Conservation (phyloP, 805 yeast genomes). For the Saturnispora ahearnii region DNA sequence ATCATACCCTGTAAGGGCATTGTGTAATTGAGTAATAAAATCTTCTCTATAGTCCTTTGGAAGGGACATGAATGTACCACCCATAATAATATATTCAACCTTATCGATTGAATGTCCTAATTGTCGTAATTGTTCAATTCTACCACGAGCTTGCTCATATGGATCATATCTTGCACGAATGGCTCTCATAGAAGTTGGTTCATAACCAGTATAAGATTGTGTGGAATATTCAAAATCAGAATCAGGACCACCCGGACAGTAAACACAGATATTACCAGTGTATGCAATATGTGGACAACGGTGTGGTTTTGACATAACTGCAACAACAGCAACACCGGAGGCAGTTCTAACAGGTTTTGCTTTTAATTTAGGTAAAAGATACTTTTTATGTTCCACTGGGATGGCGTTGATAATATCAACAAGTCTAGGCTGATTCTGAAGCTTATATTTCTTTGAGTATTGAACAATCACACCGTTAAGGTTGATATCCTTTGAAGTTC, state of each 20-base stretch:
- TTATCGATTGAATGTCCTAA: conserved; percentile 95
- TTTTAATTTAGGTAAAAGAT: conserved; percentile 81
- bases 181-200: conserved; percentile 99
- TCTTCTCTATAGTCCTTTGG: conserved; percentile 84
- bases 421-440: conserved; percentile 85
- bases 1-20: conserved; percentile 88
- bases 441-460: conserved; percentile 81
- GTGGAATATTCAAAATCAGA: conserved; percentile 97
- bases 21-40: conserved; percentile 84
- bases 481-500: conserved; percentile 66
- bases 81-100: conserved; percentile 97
- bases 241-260: conserved; percentile 99
- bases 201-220: conserved; percentile 96
- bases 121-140: conserved; percentile 91
- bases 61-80: conserved; percentile 96
- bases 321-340: conserved; percentile 97
- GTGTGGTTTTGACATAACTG: conserved; percentile 99
- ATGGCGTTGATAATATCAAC: conserved; percentile 93
- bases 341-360: conserved; percentile 99
- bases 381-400: conserved; percentile 92
- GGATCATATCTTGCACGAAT: conserved; percentile 97
- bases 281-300: conserved; percentile 98
- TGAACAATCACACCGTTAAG: conserved; percentile 82
- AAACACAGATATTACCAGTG: conserved; percentile 97
- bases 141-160: conserved; percentile 95